Base-by-base conservation (phyloP, 192 early-diverging fungal genomes). In the Coemansia biformis region DNA sequence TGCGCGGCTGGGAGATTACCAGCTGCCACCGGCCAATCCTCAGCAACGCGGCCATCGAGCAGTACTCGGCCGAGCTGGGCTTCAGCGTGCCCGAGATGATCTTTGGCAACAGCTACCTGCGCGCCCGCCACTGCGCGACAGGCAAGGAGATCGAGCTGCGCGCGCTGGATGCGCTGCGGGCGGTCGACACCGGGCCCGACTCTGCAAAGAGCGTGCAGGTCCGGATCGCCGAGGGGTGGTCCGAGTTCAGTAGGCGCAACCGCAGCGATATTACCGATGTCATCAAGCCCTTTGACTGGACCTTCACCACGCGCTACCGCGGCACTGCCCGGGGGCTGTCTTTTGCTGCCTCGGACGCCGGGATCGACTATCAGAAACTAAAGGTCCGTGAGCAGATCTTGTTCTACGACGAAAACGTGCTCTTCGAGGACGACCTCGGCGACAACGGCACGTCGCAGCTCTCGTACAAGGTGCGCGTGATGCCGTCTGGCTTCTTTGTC, bases 261-360 rank as follows among this genome's bases (percentile, higher is more conserved):
- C 52, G 47, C 43, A 57, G 81, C 65, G 71, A 89, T 54, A 80
- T 91, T 49, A 87, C 83, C 33, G 82, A 91, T 54, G 81, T 89
- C n/a, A 69, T 88, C 42, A 91, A 87, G 48, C 92, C 93, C 10
- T 99, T 95, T 47, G 94, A 99, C 63, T 99, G 96, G 96, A 99
- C 94, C 0, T 95, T 90, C 48, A 77, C 87, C 4, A 93, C 93
- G 21, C 64, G 73, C 13, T 93, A 94, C 76, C 63, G 60, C 18
- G 91, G 92, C 14, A 81, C 86, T 5, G 41, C 65, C 11, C 40
- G 15, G 5, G 46, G 35, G 13, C 53, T 64, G 35, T n/a, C 16
- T 0, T 72, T 72, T 31, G 12, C 22, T 1, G 39, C 51, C 1
- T 67, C 79, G 16, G 63, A 66, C 43, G 19, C 39, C 4, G 66